Base-by-base conservation (phyloP, 148 eudicot species). In the Polygonum aviculare region DNA sequence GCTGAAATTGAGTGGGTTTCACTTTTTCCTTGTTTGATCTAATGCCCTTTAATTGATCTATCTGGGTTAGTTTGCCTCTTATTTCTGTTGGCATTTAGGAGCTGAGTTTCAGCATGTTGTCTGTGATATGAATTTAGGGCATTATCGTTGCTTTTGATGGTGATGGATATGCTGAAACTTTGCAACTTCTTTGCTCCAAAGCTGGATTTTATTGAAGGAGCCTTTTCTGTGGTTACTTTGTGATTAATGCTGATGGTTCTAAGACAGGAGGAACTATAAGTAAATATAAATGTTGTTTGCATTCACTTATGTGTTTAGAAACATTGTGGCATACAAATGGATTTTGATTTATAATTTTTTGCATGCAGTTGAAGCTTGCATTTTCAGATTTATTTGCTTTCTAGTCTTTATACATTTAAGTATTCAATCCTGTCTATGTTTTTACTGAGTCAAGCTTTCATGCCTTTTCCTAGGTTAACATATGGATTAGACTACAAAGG, bases 401-500 rank as follows among this genome's bases (percentile, higher is more conserved):
- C 57, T 15, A 57, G 63, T 21, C 31, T 57, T 14, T 65, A 35
- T 65, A n/a, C 71, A 65, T 12, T 35, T 15, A 2, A 44, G n/a
- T 41, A 65, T 12, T 35, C 33, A 2, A 44, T 72, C 31, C 14
- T 72, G 50, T 22, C 7, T 40, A 72, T 72, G 48, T 12, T 72
- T 72, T 72, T 41, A 44, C 74, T 72, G 74, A 47, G 1, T 65
- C 71, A 35, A 57, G 71, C 36, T 36, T 18, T n/a, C 31, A 11
- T 71, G 14, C 51, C 5, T 59, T 51, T 75, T 81, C 19, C 72
- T 83, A 95, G 99, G 91, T 84, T 95, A 82, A 88, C 73, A 31
- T 90, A 87, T 79, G 99, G 94, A 47, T 69, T 95, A 84, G 99
- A 95, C 82, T 95, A 95, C 77, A 89, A 91, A 84, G 99, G 99